Base-by-base conservation (phyloP, 2,329 filamentous ascomycete genomes). In the Volutella citrinella region DNA sequence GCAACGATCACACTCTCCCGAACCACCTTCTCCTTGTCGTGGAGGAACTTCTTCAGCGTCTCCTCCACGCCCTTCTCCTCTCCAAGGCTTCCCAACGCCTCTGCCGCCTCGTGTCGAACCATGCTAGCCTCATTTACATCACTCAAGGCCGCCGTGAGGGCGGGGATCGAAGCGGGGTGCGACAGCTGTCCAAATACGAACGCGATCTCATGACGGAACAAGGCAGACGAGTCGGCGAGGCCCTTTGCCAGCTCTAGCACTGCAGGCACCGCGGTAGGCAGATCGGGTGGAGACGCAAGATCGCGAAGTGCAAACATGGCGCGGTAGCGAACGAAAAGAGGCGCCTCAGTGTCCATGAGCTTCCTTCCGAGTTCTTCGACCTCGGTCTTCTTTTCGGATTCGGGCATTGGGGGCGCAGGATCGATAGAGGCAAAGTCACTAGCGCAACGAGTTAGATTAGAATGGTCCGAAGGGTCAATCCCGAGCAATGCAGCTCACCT, bases 261-360 rank as follows among this genome's bases (percentile, higher is more conserved):
- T 13, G 93, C 91, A n/a, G 87, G 84, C 12, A 88, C 78, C 7
- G 91, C 90, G 3, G 90, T 95, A 3, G 89, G 86, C 26, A 94
- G 80, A 56, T 95, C 85, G 9, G 91, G 90, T 12, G 93, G 93
- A 5, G 90, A 96, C 15, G 90, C 89, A 32, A 98, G 81, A 63
- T 98, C 93, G 56, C 93, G 84, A 32, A 98, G 81, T 38, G 88
- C 87, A 59, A 98, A 98, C 93, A 98, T 98, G 60, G 93, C 91
- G 55, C 93, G 82, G 68, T 98, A 98, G 59, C 93, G 82, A 58
- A 88, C 71, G 72, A 98, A 98, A 10, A 98, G 78, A 16, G 89
- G 87, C 30, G 82, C 68, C 6, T 69, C 76, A 6, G 84, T 82
- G 62, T 97, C 83, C 63, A 97, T 80, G 34, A 98, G 72, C 16